phyloP scores from a whole-genome alignment of 1,139 yeast genomes.

The Protomyces lactucae-debilis region DNA sequence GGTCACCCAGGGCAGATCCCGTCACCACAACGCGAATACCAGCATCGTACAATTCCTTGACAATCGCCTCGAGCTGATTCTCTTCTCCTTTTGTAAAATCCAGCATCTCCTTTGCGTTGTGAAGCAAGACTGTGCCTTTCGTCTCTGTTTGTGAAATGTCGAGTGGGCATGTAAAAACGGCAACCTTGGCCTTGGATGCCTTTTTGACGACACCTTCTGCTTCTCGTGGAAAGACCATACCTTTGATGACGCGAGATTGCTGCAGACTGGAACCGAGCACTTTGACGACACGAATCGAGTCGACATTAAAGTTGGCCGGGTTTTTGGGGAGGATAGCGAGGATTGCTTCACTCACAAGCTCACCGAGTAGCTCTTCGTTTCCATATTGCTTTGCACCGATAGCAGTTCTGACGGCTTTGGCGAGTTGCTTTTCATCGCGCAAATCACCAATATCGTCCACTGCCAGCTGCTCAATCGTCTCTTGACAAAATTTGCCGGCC shows the following conservation, averaged over 20 bases:
- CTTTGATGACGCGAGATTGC: constrained; percentile 76
- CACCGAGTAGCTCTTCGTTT: constrained; percentile 68
- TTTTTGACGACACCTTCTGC: constrained; percentile 86
- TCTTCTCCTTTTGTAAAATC: constrained; percentile 96
- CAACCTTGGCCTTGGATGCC: constrained; percentile 71
- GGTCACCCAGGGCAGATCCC: constrained; percentile 87
- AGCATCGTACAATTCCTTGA: constrained; percentile 74
- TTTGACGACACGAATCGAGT: constrained; percentile 88
- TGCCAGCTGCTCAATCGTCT: constrained; percentile 57
- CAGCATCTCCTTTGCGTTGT: constrained; percentile 94
- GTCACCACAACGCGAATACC: constrained; percentile 88
- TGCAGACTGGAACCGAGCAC: constrained; percentile 85
- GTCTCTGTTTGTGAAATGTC: constrained; percentile 95
- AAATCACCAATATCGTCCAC: constrained; percentile 61
- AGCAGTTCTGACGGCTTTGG: constrained; percentile 77
- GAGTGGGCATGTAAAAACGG: constrained; percentile 86
- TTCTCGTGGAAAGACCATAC: constrained; percentile 97
- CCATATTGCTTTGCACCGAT: constrained; percentile 94
- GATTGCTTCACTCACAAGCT: constrained; percentile 82
- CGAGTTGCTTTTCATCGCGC: constrained; percentile 52
- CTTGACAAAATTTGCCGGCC: constrained; percentile 70
- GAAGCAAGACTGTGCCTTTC: constrained; percentile 90
- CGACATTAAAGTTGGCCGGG: constrained; percentile 71
- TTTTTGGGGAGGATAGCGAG: constrained; percentile 67
- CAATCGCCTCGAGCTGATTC: constrained; percentile 76